Conservation (phyloP, 129 eudicot species). For the Chrysanthemum seticuspe region DNA sequence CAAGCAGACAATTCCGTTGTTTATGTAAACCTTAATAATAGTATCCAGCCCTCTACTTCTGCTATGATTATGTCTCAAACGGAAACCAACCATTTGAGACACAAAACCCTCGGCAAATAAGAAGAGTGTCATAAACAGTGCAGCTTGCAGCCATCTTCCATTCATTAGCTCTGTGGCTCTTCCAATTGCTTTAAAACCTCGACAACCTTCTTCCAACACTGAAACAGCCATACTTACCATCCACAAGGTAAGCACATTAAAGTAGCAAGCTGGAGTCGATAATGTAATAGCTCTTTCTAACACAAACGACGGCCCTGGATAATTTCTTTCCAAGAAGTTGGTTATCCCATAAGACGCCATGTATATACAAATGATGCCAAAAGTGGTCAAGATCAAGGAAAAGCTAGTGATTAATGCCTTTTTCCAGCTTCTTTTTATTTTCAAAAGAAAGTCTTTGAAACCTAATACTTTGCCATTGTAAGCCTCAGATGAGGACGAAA, state of each 20-base stretch:
- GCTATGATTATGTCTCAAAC: not conserved
- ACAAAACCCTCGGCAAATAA: not conserved
- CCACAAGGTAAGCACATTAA: slow-evolving; percentile 19
- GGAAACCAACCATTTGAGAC: not conserved
- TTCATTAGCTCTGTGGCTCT: slow-evolving; percentile 25
- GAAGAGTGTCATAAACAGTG: slow-evolving; percentile 7
- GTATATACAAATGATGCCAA: slow-evolving; percentile 6
- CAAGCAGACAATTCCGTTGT: slow-evolving; percentile 8
- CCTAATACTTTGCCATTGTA: slow-evolving; percentile 16
- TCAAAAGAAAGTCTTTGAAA: slow-evolving; percentile 11
- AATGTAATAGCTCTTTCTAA: not conserved
- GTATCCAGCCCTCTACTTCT: not conserved
- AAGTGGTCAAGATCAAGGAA: slow-evolving; percentile 21
- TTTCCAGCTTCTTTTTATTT: slow-evolving; percentile 19
- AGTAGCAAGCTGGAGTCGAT: slow-evolving; percentile 10
- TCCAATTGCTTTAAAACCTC: slow-evolving; percentile 30
- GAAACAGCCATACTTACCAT: slow-evolving; percentile 33
- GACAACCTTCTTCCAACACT: slow-evolving; percentile 16
- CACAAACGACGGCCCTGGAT: not conserved
- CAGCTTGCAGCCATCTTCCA: slow-evolving; percentile 16
- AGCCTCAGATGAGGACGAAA: slow-evolving; percentile 20
- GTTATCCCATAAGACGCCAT: slow-evolving; percentile 7
- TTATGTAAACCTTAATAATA: not conserved
- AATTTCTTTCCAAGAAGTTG: not conserved
- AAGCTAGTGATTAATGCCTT: slow-evolving; percentile 6